phyloP scores from a whole-genome alignment of 2,329 filamentous ascomycete genomes.

The Penicillium sclerotiorum region DNA sequence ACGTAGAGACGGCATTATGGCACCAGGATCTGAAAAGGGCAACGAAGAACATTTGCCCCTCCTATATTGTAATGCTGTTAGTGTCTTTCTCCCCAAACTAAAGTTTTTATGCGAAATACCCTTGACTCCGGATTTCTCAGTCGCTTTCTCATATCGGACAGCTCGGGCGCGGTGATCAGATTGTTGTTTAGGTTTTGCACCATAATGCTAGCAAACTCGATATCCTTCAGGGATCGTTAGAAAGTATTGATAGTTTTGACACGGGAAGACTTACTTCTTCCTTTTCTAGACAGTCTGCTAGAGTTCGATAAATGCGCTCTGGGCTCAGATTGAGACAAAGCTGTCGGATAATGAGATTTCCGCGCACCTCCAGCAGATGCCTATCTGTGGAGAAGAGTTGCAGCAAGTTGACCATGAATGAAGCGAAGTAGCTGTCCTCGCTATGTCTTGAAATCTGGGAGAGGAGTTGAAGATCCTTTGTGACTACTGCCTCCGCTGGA shows the following conservation, averaged over 20 bases:
- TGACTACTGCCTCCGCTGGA: slow-evolving; percentile 92
- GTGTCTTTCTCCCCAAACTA: not conserved
- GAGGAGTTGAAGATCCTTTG: slow-evolving; percentile 85
- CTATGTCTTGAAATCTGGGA: slow-evolving; percentile 97
- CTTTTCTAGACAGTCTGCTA: slow-evolving; percentile 95
- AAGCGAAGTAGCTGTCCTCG: slow-evolving; percentile 95
- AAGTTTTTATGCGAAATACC: slow-evolving; percentile 46
- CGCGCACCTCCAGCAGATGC: slow-evolving; percentile 83
- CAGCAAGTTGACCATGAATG: slow-evolving; percentile 95
- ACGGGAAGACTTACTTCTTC: slow-evolving; percentile 64
- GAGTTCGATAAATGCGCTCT: slow-evolving; percentile 90
- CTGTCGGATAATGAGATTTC: slow-evolving; percentile 95
- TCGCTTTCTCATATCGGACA: slow-evolving; percentile 86
- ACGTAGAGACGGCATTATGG: slow-evolving; percentile 96
- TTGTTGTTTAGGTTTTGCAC: slow-evolving; percentile 99
- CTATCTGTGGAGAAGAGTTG: slow-evolving; percentile 95
- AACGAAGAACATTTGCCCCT: slow-evolving; percentile 94
- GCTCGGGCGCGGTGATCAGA: slow-evolving; percentile 92
- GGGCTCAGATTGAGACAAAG: slow-evolving; percentile 90
- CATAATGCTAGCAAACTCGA: slow-evolving; percentile 99
- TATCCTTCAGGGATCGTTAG: slow-evolving; percentile 57
- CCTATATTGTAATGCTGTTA: slow-evolving; percentile 56
- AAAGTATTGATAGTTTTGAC: not conserved
- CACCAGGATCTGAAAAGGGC: slow-evolving; percentile 96
- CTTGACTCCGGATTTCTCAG: slow-evolving; percentile 87